Conservation (phyloP, 306 rosid genomes). For the Cucurbita argyrosperma region DNA sequence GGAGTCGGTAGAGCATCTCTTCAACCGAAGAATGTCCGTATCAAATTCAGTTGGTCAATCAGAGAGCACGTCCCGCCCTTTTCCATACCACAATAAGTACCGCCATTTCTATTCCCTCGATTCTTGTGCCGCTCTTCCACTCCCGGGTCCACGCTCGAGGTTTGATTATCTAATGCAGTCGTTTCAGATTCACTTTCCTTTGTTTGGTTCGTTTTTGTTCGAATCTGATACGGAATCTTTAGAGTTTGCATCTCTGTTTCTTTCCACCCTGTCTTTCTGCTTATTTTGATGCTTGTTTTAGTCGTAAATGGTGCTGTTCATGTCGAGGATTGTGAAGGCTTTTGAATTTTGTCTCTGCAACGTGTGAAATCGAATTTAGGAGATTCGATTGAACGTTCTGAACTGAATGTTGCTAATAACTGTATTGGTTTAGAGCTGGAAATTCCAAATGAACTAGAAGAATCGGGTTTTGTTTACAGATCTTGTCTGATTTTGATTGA, state of each 20-base stretch:
- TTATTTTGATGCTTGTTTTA: not conserved
- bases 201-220: not conserved
- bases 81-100: not conserved
- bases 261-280: not conserved
- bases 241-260: not conserved
- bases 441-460: not conserved
- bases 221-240: not conserved
- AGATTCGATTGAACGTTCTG: not conserved
- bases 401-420: not conserved
- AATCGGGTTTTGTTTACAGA: not conserved
- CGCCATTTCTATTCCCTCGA: not conserved
- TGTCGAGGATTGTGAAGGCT: not conserved
- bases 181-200: not conserved
- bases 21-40: not conserved
- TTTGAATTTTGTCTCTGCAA: not conserved
- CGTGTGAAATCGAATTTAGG: not conserved
- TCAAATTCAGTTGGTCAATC: not conserved
- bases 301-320: not conserved
- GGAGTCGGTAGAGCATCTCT: not conserved
- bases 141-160: not conserved
- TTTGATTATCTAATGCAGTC: not conserved
- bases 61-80: slow-evolving; percentile 3
- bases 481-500: not conserved
- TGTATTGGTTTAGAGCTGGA: not conserved
- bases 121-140: not conserved